phyloP scores from a whole-genome alignment of 148 eudicot genomes.

The Mesembryanthemum crystallinum region DNA sequence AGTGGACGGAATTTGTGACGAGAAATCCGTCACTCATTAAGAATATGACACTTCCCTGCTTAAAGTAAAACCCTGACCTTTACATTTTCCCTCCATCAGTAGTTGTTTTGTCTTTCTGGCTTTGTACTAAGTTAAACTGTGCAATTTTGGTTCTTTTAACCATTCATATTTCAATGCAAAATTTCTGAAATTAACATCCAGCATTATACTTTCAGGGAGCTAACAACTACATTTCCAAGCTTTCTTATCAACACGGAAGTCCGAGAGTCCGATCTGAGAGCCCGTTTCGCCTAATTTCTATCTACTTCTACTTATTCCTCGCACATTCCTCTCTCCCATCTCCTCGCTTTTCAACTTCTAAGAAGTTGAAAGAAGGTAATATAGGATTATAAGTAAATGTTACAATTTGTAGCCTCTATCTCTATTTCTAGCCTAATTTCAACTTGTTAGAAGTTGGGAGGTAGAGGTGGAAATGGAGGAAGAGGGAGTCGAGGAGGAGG shows the following conservation, averaged over 20 bases:
- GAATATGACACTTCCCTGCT: slow-evolving; percentile 41
- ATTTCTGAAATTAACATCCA: neutral
- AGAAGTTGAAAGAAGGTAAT: too few species aligned
- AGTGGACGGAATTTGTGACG: slow-evolving; percentile 51
- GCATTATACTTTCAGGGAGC: slow-evolving; percentile 44
- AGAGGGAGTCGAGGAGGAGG: too few species aligned
- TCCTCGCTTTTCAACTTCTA: too few species aligned
- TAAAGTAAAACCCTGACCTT: slow-evolving; percentile 34
- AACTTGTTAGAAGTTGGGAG: too few species aligned
- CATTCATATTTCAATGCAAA: neutral
- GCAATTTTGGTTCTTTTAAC: neutral
- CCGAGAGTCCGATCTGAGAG: slow-evolving; percentile 25
- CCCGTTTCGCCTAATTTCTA: too few species aligned
- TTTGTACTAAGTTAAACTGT: neutral
- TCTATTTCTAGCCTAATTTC: too few species aligned
- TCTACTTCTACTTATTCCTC: too few species aligned
- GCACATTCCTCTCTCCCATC: too few species aligned
- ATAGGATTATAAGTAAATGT: too few species aligned
- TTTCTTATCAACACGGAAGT: slow-evolving; percentile 37
- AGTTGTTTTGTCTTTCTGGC: neutral
- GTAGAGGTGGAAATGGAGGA: too few species aligned
- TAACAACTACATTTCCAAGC: slow-evolving; percentile 64
- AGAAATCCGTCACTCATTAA: slow-evolving; percentile 45
- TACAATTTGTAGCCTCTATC: too few species aligned
- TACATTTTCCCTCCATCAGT: neutral